These are phyloP conservation scores for Skeletonema menzelii DNA, from an alignment of 108 stramenopile species.

Conservation along the genomic window DNA sequence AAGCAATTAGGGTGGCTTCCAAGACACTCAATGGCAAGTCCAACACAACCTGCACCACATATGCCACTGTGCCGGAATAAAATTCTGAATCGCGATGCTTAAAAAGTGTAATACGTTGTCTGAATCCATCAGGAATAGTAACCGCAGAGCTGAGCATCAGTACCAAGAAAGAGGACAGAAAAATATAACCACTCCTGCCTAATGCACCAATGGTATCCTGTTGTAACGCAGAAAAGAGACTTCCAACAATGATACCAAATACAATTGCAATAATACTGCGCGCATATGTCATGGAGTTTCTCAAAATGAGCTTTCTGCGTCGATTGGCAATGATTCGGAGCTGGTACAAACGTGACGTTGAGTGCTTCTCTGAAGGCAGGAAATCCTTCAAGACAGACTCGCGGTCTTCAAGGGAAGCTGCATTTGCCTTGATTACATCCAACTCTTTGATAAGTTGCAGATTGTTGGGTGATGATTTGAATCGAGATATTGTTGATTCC, in stretches of 20 bases:
- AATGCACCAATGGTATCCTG: conserved; percentile 27
- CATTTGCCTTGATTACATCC: neutral
- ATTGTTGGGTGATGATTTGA: neutral
- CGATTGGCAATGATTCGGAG: conserved; percentile 17
- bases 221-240: conserved; percentile 32
- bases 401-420: neutral
- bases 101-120: conserved; percentile 37
- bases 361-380: conserved; percentile 18
- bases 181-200: conserved; percentile 45
- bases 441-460: neutral
- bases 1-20: conserved; percentile 37
- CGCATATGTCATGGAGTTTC: conserved; percentile 42
- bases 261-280: conserved; percentile 47
- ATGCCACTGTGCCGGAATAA: conserved; percentile 25
- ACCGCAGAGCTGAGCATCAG: conserved; percentile 50
- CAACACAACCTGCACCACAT: conserved; percentile 19
- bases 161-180: conserved; percentile 39
- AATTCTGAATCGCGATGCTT: conserved; percentile 49
- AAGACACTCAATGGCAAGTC: conserved; percentile 39
- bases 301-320: conserved; percentile 42
- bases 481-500: neutral
- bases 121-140: conserved; percentile 39
- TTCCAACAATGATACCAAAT: conserved; percentile 43
- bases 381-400: conserved; percentile 7
- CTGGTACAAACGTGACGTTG: conserved; percentile 15